Base-by-base conservation (phyloP, 2,329 filamentous ascomycete species). In the Fusarium clavum region DNA sequence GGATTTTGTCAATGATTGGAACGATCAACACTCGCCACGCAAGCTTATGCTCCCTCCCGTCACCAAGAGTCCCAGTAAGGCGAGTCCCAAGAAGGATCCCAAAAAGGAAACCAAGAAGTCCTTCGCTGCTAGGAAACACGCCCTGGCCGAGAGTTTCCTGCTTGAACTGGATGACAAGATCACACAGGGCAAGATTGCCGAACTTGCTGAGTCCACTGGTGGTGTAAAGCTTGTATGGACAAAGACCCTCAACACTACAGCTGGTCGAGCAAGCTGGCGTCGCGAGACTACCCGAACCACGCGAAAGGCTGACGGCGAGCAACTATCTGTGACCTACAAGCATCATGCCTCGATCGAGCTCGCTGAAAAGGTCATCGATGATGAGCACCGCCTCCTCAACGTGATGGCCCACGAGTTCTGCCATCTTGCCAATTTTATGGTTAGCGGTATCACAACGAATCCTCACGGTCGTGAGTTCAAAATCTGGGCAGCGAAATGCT, bases 321-420 rank as follows among this genome's bases (percentile, higher is more conserved):
- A 74, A 18, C 70, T 75, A 4, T 76, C 70, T 12, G 69, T 76
- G 34, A 77, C 73, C 14, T 77, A 85, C 71, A 81, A 81, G 20
- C 85, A 87, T 71, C 89, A 95, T 78, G 94, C 93, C 12, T 89
- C 85, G 18, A 97, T 98, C 75, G 94, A 98, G 77, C 88, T 98
- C 4, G 93, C 94, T 0, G 90, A 93, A 57, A 97, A 97, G 78
- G 91, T 98, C 48, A 94, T 98, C 67, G 90, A 94, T 77, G 87
- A 91, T 75, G 88, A 92, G 71, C 81, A 91, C 61, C 89, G 93
- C 5, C 86, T 98, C 2, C 86, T 96, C 69, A 98, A 98, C 79
- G 94, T 96, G 0, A 82, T 98, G n/a, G 94, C 95, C 0, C 96
- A 99, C 78, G 96, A 99, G 75, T 98, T 96, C 82, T 98, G 96